Conservation (phyloP, 768 basidiomycete genomes). For the Nevesoporus exiguus region DNA sequence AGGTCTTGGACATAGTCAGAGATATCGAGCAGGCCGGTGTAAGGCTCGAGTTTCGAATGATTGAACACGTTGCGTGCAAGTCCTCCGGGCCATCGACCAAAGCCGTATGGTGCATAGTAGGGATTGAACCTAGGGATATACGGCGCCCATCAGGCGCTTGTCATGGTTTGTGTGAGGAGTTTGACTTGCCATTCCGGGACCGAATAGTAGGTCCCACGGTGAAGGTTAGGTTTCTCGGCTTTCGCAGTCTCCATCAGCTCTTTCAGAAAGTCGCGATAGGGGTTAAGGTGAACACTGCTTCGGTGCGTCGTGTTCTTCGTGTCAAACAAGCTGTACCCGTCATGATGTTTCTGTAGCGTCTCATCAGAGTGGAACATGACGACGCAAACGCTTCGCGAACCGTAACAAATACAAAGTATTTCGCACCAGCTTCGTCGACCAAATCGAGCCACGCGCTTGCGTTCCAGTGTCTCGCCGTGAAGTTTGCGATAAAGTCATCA, state of each 20-base stretch:
- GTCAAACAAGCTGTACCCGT: slow-evolving; percentile 57
- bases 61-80: slow-evolving; percentile 52
- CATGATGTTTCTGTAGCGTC: slow-evolving; percentile 52
- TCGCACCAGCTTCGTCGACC: slow-evolving; percentile 54
- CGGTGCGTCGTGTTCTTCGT: slow-evolving; percentile 51
- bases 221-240: slow-evolving; percentile 45
- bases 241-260: slow-evolving; percentile 51
- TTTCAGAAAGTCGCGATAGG: slow-evolving; percentile 48
- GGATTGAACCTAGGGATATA: slow-evolving; percentile 47
- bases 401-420: slow-evolving; percentile 58
- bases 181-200: slow-evolving; percentile 48
- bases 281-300: slow-evolving; percentile 46
- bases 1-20: slow-evolving; percentile 50
- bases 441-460: slow-evolving; percentile 53
- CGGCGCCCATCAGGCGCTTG: not conserved
- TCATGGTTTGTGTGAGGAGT: not conserved
- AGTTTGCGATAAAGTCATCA: slow-evolving; percentile 56
- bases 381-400: slow-evolving; percentile 24
- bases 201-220: slow-evolving; percentile 57
- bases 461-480: slow-evolving; percentile 51
- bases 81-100: slow-evolving; percentile 49
- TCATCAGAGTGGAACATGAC: not conserved
- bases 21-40: slow-evolving; percentile 49
- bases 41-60: slow-evolving; percentile 45
- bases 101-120: slow-evolving; percentile 49